phyloP scores from a whole-genome alignment of 2,329 filamentous ascomycete genomes.

The Penicillium psychrosexuale region DNA sequence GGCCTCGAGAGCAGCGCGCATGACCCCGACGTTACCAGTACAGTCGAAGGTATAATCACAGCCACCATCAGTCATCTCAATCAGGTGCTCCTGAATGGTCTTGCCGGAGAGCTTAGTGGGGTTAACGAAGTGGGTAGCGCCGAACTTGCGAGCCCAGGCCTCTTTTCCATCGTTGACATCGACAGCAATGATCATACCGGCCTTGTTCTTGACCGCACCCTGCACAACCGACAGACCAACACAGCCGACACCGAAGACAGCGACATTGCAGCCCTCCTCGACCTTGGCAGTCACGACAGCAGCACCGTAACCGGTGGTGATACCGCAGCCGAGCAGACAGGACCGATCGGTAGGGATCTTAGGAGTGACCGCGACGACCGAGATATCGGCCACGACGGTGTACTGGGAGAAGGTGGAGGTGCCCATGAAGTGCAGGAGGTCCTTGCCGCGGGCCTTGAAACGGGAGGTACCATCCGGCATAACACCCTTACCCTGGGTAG shows the following conservation, averaged over 20 bases:
- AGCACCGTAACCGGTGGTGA: slow-evolving; percentile 96
- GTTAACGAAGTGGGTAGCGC: slow-evolving; percentile 96
- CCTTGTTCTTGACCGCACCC: slow-evolving; percentile 81
- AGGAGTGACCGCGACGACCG: slow-evolving; percentile 85
- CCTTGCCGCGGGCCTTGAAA: slow-evolving; percentile 92
- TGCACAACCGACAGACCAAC: slow-evolving; percentile 95
- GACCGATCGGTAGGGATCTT: slow-evolving; percentile 94
- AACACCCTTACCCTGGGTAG: slow-evolving; percentile 90
- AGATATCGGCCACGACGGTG: slow-evolving; percentile 97
- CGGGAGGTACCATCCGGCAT: slow-evolving; percentile 97
- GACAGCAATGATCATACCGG: slow-evolving; percentile 60
- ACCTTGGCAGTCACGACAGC: slow-evolving; percentile 90
- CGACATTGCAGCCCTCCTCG: slow-evolving; percentile 83
- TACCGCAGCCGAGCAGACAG: slow-evolving; percentile 93
- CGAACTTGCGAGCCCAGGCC: slow-evolving; percentile 89
- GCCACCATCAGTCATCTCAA: slow-evolving; percentile 97
- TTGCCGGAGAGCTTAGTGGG: slow-evolving; percentile 71
- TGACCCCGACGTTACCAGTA: slow-evolving; percentile 94
- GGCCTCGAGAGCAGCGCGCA: slow-evolving; percentile 91
- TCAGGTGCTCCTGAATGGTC: slow-evolving; percentile 84
- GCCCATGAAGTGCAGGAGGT: slow-evolving; percentile 98
- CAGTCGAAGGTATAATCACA: slow-evolving; percentile 99
- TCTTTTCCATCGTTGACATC: slow-evolving; percentile 88
- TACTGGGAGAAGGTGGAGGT: slow-evolving; percentile 99
- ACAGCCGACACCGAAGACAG: slow-evolving; percentile 92